Conservation (phyloP, 2,329 filamentous ascomycete genomes). For the Xylaria sp. region DNA sequence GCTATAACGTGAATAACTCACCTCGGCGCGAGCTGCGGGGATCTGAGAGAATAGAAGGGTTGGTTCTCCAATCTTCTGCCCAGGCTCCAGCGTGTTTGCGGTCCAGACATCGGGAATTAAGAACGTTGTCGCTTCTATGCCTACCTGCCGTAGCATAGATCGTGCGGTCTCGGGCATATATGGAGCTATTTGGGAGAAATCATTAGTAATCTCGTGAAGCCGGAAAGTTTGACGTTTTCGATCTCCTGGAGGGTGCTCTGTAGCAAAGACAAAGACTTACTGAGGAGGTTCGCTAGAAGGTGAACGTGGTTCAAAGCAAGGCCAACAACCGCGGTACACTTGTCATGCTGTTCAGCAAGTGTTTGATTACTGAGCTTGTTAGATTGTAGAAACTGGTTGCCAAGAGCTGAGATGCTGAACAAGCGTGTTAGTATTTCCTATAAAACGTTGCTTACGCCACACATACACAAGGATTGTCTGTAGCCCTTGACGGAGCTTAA, state of each 20-base stretch:
- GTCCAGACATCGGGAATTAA: conserved; percentile 76
- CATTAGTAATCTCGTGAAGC: neutral
- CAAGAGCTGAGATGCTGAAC: conserved; percentile 48
- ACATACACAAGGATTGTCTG: conserved; percentile 75
- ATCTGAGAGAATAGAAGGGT: conserved; percentile 85
- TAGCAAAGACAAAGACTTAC: neutral
- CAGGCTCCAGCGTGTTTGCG: conserved; percentile 70
- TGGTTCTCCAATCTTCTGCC: conserved; percentile 84
- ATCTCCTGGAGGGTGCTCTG: too few relatives aligned
- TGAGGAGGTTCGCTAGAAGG: conserved; percentile 79
- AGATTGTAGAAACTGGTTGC: conserved; percentile 63
- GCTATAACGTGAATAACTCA: neutral
- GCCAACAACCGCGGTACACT: conserved; percentile 71
- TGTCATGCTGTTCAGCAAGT: conserved; percentile 64
- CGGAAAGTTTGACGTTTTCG: neutral
- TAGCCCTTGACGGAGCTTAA: conserved; percentile 76
- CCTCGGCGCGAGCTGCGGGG: conserved; percentile 63
- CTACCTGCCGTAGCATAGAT: conserved; percentile 82
- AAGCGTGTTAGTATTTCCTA: neutral
- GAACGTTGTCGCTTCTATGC: conserved; percentile 56
- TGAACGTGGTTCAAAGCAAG: conserved; percentile 86
- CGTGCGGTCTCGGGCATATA: conserved; percentile 55
- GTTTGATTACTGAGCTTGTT: conserved; percentile 66
- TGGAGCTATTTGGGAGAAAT: conserved; percentile 10
- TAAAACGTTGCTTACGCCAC: conserved; percentile 54